Evolutionary conservation across 192 early-diverging fungal genomes (phyloP), one percentile per base, ranked within the genome.

Genomic region (Podila horticola): DNA sequence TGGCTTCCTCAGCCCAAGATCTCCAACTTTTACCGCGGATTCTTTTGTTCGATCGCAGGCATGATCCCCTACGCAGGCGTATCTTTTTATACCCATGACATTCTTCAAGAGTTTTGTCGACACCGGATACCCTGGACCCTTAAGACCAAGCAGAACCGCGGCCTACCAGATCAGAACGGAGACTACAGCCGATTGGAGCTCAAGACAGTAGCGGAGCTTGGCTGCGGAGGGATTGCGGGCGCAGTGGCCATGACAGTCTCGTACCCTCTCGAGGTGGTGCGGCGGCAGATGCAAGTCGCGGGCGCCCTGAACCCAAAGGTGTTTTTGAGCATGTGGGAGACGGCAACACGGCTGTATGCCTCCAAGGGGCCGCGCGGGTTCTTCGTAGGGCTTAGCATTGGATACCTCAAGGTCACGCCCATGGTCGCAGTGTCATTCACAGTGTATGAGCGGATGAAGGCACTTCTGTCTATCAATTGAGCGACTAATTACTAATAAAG

Each of bases 41-140:
- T 97, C 70, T 72, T 92, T 31, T 92, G 95, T 24, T 93, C 96
- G 10, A 68, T 97, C 20, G 89, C 91, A 72, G 97, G 97, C 11
- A 99, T 99, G 87, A 88, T 97, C 24, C 97, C 97, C 17, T 99
- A 99, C 73, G 97, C 95, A 13, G 97, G 97, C 11, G 94, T 95
- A 6, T 95, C 94, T 8, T 99, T 99, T 83, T 89, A 92, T 67
- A 91, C 89, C 17, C 94, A 99, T 79, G 92, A 96, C 72, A 79
- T 84, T 11, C 62, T 96, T 31, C 92, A 87, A 58, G 70, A 89
- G 12, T 73, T 92, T 82, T 87, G 87, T 49, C 88, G 89, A 13
- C 12, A 70, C 10, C 33, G 64, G 12, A 51, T 73, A 13, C 52
- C 62, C 30, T 73, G 71, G 71, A 66, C 71, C 3, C 11, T 73